These are phyloP conservation scores for Cotoneaster glaucophyllus DNA, from an alignment of 306 rosid species.

Conservation along the genomic window DNA sequence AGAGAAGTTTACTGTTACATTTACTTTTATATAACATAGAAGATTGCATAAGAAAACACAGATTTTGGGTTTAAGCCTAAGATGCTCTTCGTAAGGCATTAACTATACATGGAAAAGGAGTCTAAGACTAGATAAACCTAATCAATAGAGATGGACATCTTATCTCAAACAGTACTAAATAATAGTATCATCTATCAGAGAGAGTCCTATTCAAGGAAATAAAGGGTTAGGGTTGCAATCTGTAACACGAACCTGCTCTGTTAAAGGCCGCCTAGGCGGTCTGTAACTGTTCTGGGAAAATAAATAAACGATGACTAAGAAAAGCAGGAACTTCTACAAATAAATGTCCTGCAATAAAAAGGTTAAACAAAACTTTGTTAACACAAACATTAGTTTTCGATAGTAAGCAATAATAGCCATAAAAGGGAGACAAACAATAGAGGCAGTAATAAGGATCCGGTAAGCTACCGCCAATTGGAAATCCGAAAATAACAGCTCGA, in stretches of 20 bases:
- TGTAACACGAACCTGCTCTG: slow-evolving; percentile 58
- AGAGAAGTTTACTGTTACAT: neutral
- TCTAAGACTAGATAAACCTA: neutral
- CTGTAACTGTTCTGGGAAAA: slow-evolving; percentile 96
- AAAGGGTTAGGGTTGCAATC: neutral
- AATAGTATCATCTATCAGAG: neutral
- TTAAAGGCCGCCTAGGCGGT: slow-evolving; percentile 90
- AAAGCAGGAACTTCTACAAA: slow-evolving; percentile 73
- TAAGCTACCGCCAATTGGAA: slow-evolving; percentile 68
- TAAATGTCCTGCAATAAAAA: slow-evolving; percentile 64
- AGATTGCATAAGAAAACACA: neutral
- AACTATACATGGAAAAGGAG: neutral
- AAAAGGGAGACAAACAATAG: neutral
- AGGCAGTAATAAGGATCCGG: neutral
- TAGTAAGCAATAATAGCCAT: neutral
- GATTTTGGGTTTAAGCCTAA: neutral
- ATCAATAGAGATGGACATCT: neutral
- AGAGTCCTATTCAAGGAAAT: neutral
- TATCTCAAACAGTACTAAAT: neutral
- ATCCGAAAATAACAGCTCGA: slow-evolving; percentile 84
- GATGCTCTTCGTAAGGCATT: neutral
- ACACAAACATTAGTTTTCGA: neutral
- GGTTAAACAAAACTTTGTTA: neutral
- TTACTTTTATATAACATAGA: neutral
- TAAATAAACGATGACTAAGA: slow-evolving; percentile 74